Evolutionary conservation across 2,329 filamentous ascomycete species (phyloP).

Genomic region (Penicillium sp.): DNA sequence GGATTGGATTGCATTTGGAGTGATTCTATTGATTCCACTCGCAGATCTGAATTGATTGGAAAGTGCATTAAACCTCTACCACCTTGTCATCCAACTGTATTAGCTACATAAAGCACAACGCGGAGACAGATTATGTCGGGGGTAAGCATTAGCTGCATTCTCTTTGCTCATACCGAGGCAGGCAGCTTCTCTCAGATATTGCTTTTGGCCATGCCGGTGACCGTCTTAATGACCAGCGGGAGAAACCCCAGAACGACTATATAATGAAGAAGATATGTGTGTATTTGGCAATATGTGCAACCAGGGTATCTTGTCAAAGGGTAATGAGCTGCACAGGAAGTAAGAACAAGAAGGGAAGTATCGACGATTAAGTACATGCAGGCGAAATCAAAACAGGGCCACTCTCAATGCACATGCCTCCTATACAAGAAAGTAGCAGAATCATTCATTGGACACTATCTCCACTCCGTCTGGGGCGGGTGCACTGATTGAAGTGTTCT

Average conservation of each 20-base stretch:
- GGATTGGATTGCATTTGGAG: too few species aligned
- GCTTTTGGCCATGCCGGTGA: too few species aligned
- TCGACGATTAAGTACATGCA: conserved; percentile 1
- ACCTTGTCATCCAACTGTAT: too few species aligned
- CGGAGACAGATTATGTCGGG: too few species aligned
- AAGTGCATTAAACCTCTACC: too few species aligned
- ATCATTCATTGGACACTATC: conserved; percentile 18
- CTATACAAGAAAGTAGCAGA: not conserved
- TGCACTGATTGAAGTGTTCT: conserved; percentile 16
- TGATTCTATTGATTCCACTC: too few species aligned
- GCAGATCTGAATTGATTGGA: too few species aligned
- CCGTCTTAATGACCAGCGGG: too few species aligned
- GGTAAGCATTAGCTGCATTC: too few species aligned
- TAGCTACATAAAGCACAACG: too few species aligned
- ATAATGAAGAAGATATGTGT: not conserved
- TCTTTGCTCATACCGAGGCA: too few species aligned
- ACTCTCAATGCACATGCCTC: not conserved
- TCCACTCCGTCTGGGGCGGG: conserved; percentile 17
- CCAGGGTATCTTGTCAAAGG: conserved; percentile 17
- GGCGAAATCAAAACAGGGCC: not conserved
- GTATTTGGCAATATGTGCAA: conserved; percentile 8
- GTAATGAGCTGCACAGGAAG: conserved; percentile 6
- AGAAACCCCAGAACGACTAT: not conserved
- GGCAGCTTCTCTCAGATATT: too few species aligned
- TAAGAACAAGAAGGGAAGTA: conserved; percentile 6